Conservation (phyloP, 2,329 filamentous ascomycete genomes). For the Paraphaeosphaeria sporulosa region DNA sequence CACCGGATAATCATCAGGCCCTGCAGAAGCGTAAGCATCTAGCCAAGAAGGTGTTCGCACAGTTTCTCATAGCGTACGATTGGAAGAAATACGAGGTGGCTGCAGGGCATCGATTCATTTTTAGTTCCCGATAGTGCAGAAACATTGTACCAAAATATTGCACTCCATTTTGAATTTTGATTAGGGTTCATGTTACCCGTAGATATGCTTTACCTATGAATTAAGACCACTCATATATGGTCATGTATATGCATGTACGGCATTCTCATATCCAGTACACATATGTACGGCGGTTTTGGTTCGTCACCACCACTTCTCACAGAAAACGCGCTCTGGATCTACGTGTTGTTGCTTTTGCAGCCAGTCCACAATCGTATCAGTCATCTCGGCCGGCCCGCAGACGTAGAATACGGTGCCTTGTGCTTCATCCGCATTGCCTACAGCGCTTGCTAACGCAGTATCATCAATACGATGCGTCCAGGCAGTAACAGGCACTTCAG, state of each 20-base stretch:
- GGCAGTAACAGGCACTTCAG: slow-evolving; percentile 39
- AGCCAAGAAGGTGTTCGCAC: no score
- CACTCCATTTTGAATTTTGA: background rate
- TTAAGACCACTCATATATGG: background rate
- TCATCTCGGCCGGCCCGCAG: slow-evolving; percentile 59
- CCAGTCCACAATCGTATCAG: slow-evolving; percentile 54
- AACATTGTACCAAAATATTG: background rate
- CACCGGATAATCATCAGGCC: no score
- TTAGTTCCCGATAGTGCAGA: background rate
- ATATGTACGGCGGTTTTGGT: background rate
- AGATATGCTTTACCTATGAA: slow-evolving; percentile 2
- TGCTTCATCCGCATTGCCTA: slow-evolving; percentile 47
- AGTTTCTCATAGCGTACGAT: background rate
- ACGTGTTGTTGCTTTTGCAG: slow-evolving; percentile 50
- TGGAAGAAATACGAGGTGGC: background rate
- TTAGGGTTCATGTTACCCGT: background rate
- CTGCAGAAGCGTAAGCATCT: no score
- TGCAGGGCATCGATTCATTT: slow-evolving; percentile 2
- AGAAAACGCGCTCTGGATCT: slow-evolving; percentile 50
- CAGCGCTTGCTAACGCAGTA: slow-evolving; percentile 49
- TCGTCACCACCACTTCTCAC: slow-evolving; percentile 61
- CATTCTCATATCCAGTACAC: no score
- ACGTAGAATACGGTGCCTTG: slow-evolving; percentile 54
- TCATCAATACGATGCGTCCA: slow-evolving; percentile 46
- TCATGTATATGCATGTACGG: background rate